Evolutionary conservation across 371 early-diverging fungal species (phyloP).

Genomic region (Entomophthora muscae): DNA sequence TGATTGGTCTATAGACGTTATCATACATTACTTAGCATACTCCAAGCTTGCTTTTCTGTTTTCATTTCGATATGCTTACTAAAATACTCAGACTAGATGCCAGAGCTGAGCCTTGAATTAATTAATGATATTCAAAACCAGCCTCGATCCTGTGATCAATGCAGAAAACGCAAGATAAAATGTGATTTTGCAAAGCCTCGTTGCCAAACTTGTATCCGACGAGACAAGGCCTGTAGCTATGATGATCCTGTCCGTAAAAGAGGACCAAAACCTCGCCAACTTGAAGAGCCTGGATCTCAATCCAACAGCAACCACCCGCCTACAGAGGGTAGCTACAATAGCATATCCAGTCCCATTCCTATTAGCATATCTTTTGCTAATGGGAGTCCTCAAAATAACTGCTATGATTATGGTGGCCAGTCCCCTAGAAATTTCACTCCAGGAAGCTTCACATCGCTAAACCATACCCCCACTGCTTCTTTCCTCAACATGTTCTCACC

Average conservation of each 20-base stretch:
- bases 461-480: too few species aligned
- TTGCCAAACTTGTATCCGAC: constrained; percentile 1
- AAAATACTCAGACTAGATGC: too few species aligned
- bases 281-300: not conserved
- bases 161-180: constrained; percentile 3
- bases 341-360: not conserved
- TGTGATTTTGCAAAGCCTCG: constrained; percentile 8
- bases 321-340: not conserved
- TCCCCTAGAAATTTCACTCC: not conserved
- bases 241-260: constrained; percentile 6
- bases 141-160: constrained; percentile 6
- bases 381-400: not conserved
- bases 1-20: too few species aligned
- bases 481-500: not conserved
- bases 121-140: not conserved
- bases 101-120: not conserved
- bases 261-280: constrained; percentile 4
- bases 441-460: not conserved
- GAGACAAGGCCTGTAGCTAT: constrained; percentile 4
- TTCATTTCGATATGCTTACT: too few species aligned
- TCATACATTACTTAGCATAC: too few species aligned
- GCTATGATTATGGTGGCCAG: not conserved
- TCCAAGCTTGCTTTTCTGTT: too few species aligned
- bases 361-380: constrained; percentile 3
- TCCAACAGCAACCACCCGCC: not conserved